Evolutionary conservation across 345 rosid species (phyloP), one percentile per base, ranked within the genome.

Genomic region (Aegle marmelos): DNA sequence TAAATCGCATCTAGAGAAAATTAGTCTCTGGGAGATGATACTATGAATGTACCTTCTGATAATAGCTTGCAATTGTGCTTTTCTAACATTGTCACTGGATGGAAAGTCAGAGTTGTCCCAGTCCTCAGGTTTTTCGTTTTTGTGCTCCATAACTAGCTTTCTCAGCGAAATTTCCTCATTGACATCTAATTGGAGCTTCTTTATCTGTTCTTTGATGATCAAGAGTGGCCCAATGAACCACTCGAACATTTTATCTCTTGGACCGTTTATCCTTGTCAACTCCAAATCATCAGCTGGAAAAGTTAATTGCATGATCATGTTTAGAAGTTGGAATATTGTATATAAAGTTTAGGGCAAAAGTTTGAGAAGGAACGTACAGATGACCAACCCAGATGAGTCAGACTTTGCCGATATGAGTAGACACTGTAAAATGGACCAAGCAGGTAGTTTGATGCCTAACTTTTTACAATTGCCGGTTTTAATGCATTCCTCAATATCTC

Each of bases 1-100:
- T 45, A 45, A 45, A 1, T 45, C 4, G 17, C 13, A 45, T 22
- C 57, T 53, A 17, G 6, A 53, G 57, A 17, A 53, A 53, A 53
- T 53, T 5, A 17, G 19, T 17, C 57, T 17, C 16, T 50, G 21
- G 33, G 17, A 33, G 33, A 41, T 0, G 0, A 22, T 31, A 53
- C 24, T 34, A 11, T 53, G 48, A 72, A 53, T 14, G 31, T 81
- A 90, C 98, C 98, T 90, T 85, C 97, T 87, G 9, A 91, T 87
- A 41, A 91, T 85, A 83, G 94, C 97, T 82, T 95, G 98, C 70
- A 93, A 76, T 82, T 91, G 98, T n/a, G 94, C 95, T 86, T 86
- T 90, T 79, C 89, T 87, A 45, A 91, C 86, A 1, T 63, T 76
- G 80, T 89, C 90, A 39, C 62, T n/a, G 6, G 93, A 88, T 5